Percentiles rank a stretch among this genome's conserved stretches.
These are phyloP conservation scores for Ramaria rubella DNA, from an alignment of 768 basidiomycete genomes.

Conservation along the genomic window DNA sequence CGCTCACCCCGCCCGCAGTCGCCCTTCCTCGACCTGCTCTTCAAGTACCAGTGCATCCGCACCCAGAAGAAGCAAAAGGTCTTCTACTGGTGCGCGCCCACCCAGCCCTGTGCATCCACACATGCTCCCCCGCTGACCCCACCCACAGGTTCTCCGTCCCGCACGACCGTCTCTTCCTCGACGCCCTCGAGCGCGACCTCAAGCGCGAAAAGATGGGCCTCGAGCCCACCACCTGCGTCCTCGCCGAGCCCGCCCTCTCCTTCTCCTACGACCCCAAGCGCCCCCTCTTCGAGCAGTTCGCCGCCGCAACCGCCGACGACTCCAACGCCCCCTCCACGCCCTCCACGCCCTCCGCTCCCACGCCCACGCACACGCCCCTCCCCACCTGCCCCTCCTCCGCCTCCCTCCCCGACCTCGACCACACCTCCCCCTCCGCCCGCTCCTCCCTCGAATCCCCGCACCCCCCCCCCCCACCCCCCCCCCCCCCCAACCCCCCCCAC, in stretches of 20 bases:
- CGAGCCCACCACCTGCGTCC: conserved; percentile 72
- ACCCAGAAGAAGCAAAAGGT: conserved; percentile 99
- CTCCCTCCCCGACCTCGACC: conserved; percentile 4
- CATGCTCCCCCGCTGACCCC: no score
- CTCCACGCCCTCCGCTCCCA: not conserved
- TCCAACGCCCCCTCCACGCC: not conserved
- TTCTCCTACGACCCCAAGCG: conserved; percentile 85
- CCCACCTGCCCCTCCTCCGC: not conserved
- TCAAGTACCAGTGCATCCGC: conserved; percentile 94
- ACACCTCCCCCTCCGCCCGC: conserved; percentile 18
- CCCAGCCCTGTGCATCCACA: no score
- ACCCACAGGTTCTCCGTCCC: conserved; percentile 98
- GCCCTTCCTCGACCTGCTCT: conserved; percentile 85
- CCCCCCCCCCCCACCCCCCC: conserved; percentile 1
- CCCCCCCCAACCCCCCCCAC: not conserved
- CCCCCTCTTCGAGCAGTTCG: conserved; percentile 84
- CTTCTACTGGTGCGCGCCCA: conserved; percentile 81
- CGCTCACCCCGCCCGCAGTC: conserved; percentile 45
- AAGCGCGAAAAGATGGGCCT: conserved; percentile 90
- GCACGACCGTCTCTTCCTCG: conserved; percentile 93
- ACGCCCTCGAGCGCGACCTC: conserved; percentile 92
- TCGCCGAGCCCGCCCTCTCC: conserved; percentile 78
- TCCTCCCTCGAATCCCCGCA: conserved; percentile 18
- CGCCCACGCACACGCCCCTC: not conserved
- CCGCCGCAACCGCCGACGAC: not conserved